These are phyloP conservation scores for Fraxinus baroniana DNA, from an alignment of 305 asterid species.

Conservation along the genomic window DNA sequence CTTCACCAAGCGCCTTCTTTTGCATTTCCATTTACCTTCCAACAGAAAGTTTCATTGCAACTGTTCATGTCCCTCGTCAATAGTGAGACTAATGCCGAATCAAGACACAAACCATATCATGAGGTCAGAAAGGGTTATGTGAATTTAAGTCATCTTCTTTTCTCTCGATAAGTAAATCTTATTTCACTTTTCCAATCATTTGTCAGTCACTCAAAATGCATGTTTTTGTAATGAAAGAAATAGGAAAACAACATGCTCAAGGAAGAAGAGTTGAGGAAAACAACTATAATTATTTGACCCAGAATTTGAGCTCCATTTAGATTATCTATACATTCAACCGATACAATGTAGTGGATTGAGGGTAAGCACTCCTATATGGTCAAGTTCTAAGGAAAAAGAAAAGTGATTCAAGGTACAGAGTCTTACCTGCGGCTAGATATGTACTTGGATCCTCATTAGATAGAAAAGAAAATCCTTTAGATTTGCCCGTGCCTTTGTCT, in stretches of 20 bases:
- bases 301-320: conserved; percentile 72
- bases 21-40: neutral
- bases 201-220: neutral
- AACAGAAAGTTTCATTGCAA: neutral
- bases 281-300: conserved; percentile 28
- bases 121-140: neutral
- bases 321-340: conserved; percentile 49
- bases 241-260: neutral
- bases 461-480: conserved; percentile 78
- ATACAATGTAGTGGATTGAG: neutral
- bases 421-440: conserved; percentile 78
- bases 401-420: neutral
- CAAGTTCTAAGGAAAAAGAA: neutral
- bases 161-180: neutral
- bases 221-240: neutral
- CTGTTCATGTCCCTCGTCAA: neutral
- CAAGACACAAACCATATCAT: neutral
- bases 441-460: conserved; percentile 95
- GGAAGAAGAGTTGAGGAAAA: neutral
- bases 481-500: conserved; percentile 83
- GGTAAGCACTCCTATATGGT: neutral
- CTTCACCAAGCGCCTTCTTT: neutral
- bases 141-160: neutral
- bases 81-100: neutral
- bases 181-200: neutral